These are phyloP conservation scores for Akebia trifoliata DNA, from an alignment of 164 flowering plant genomes.

Conservation along the genomic window DNA sequence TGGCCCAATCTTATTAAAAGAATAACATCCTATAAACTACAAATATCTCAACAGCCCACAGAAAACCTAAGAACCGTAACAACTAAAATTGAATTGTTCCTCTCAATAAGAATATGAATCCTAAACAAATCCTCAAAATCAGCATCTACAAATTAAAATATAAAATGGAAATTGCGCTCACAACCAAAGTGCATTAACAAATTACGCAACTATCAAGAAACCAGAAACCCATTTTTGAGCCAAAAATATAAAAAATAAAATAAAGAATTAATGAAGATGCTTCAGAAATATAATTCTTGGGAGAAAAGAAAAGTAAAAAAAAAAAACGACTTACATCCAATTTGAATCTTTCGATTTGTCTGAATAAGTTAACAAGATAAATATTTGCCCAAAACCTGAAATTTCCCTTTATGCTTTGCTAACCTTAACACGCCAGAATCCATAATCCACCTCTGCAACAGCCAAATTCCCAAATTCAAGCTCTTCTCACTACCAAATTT, in stretches of 20 bases:
- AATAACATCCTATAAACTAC: too few species aligned
- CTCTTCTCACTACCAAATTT: background rate
- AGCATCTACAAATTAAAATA: background rate
- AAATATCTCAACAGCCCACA: too few species aligned
- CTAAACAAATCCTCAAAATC: background rate
- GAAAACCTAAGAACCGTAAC: too few species aligned
- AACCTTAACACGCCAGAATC: slow-evolving; percentile 4
- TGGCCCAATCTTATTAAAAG: too few species aligned
- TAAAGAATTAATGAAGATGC: background rate
- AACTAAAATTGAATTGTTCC: too few species aligned
- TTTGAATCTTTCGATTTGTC: background rate
- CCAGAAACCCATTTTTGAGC: background rate
- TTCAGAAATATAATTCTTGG: too few species aligned
- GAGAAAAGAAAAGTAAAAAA: background rate
- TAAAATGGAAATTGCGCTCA: background rate
- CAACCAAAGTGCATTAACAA: background rate
- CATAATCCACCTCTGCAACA: background rate
- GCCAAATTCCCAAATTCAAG: background rate
- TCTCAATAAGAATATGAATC: too few species aligned
- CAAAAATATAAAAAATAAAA: background rate
- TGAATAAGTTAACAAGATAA: slow-evolving; percentile 6
- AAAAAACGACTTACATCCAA: background rate
- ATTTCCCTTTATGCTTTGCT: background rate
- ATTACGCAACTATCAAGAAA: background rate
- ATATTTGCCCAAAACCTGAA: slow-evolving; percentile 7